phyloP scores from a whole-genome alignment of 192 early-diverging fungal genomes.

The Pilobolus umbonatus region DNA sequence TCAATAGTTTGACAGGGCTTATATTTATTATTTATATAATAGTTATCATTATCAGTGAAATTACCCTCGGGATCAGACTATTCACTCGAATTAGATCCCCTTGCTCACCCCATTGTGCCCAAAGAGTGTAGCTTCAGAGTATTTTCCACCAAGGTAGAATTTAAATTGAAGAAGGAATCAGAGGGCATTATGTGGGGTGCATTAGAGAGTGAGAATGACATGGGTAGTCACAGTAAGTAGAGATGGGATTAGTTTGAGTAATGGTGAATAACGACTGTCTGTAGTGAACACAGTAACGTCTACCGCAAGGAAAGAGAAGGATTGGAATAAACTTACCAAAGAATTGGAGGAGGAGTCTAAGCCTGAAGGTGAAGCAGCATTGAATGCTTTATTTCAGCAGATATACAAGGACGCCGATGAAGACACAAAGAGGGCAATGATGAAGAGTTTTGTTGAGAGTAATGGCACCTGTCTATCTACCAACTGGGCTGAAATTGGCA shows the following conservation, averaged over 20 bases:
- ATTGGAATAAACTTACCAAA: conserved; percentile 82
- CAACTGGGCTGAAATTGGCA: conserved; percentile 91
- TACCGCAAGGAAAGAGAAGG: conserved; percentile 53
- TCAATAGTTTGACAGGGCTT: background rate
- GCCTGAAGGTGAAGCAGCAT: conserved; percentile 82
- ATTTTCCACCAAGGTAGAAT: conserved; percentile 93
- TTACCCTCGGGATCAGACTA: conserved; percentile 82
- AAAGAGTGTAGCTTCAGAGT: conserved; percentile 65
- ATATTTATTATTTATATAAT: background rate
- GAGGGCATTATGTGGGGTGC: conserved; percentile 83
- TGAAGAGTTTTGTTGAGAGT: conserved; percentile 95
- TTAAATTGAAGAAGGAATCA: conserved; percentile 74
- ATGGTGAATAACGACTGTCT: no score
- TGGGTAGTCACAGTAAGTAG: conserved; percentile 15
- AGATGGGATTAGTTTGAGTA: no score
- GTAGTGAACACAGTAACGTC: no score
- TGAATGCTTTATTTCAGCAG: conserved; percentile 89
- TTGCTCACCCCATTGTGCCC: conserved; percentile 75
- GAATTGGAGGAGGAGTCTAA: conserved; percentile 78
- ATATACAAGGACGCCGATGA: conserved; percentile 90
- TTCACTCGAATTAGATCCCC: conserved; percentile 87
- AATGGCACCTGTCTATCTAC: conserved; percentile 93
- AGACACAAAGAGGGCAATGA: conserved; percentile 89
- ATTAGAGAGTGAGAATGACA: conserved; percentile 65
- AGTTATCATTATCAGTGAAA: conserved; percentile 77